Conservation (phyloP, 169 alveolate species). For the Plasmodium yoelii region DNA sequence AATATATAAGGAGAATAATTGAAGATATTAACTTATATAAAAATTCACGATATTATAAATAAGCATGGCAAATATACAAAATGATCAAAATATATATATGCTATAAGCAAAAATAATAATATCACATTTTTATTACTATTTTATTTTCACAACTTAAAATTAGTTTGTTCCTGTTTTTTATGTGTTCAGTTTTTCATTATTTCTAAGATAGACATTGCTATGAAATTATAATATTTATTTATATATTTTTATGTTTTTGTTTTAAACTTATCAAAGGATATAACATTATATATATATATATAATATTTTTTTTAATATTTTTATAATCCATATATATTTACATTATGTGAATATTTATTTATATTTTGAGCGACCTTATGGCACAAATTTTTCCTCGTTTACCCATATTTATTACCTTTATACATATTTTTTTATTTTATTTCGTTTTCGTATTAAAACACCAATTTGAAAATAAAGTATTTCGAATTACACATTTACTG, state of each 20-base stretch:
- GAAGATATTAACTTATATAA: neutral
- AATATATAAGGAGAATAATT: neutral
- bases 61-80: neutral
- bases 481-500: constrained; percentile 46
- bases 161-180: constrained; percentile 7
- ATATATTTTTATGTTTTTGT: constrained; percentile 19
- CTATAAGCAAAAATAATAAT: too few relatives aligned
- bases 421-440: neutral
- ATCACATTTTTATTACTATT: neutral
- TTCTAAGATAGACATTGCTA: constrained; percentile 56
- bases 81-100: constrained; percentile 1
- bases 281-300: constrained; percentile 4
- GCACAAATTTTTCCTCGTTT: constrained; percentile 11
- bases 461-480: neutral
- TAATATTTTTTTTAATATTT: neutral
- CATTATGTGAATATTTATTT: constrained; percentile 1
- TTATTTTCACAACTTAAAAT: neutral
- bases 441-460: constrained; percentile 11
- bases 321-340: constrained; percentile 2
- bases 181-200: constrained; percentile 4
- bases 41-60: neutral
- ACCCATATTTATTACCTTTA: neutral
- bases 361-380: neutral
- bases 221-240: constrained; percentile 21
- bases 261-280: constrained; percentile 2